Base-by-base conservation (phyloP, 208 protist genomes). In the Leishmania amazonensis region DNA sequence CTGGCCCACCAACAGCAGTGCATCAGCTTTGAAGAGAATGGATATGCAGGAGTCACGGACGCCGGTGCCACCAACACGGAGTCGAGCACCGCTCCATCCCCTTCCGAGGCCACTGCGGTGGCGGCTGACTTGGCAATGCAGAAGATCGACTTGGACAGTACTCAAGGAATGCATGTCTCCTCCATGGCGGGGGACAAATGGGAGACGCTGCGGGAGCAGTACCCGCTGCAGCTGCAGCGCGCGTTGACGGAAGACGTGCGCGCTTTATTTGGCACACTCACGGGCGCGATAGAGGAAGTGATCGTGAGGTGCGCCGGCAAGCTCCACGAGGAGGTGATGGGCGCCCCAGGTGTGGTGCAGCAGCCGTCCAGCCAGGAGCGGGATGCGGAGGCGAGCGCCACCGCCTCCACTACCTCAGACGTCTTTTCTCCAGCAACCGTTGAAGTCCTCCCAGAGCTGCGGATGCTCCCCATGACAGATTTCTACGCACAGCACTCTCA, bases 241-340 rank as follows among this genome's bases (percentile, higher is more conserved):
- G 57, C 80, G 28, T 24, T 83, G 80, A 47, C 74, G 54, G 60
- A 40, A 17, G 80, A 83, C 54, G 75, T 80, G 74, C 65, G 80
- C 40, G 49, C 72, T 51, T 67, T 75, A 38, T 83, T 62, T 40
- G 74, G 80, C n/a, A 53, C 75, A 0, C 74, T 57, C 19, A 31
- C 42, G 2, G 15, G 24, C 35, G 73, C 80, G 3, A 38, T 83
- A 21, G 80, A 49, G 21, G 38, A 75, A 0, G 17, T 68, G 24
- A 42, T 35, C 28, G 11, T 35, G 2, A n/a, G 13, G 35, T 64
- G 73, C 75, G 54, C 28, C 31, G 67, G 70, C 15, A 70, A 60
- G 9, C 35, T 83, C 15, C 67, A 53, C 54, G 67, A 51, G 47
- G 75, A 65, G 67, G 53, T 65, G 51, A 15, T 62, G 31, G 57